Evolutionary conservation across 2,329 filamentous ascomycete genomes (phyloP), one percentile per base, ranked within the genome.

Genomic region (Aureobasidium sp.): DNA sequence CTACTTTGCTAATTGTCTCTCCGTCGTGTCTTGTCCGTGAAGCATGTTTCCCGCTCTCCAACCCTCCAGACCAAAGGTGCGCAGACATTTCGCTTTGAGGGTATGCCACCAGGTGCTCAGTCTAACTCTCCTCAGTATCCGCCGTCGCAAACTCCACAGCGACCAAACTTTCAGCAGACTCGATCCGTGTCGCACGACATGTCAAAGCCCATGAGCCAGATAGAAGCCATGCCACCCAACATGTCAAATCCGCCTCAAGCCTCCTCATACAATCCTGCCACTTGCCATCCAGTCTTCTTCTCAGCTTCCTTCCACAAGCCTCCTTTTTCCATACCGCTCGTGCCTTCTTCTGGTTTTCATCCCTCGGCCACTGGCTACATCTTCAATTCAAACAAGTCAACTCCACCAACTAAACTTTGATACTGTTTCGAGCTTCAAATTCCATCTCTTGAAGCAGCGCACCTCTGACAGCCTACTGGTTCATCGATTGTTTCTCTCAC

Each of bases 241-340:
- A 64, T 34, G 29, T 34, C 61, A 39, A n/a, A 61, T 37, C 21
- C 42, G 6, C 61, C 61, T 4, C 9, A 50, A 16, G 30, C 68
- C 9, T 50, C 61, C 11, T 16, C 66, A 5, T 82, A 81, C 69
- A 80, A 88, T 70, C 77, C 83, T 10, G 83, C 88, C 1, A 79
- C 78, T 42, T 76, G 83, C 30, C 89, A 92, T 66, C 89, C 89
- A 0, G 88, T 90, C 1, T 92, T 92, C 75, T 91, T 91, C 75
- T 88, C 87, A 0, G 77, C 83, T 34, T 79, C 79, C 57, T 74
- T 90, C 55, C 81, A 81, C 62, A 82, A 80, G 67, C 78, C 81
- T 3, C 81, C 84, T 5, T 76, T 79, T 27, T 70, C 75, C 0
- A 67, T 78, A 62, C 74, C 73, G 13, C 65, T 72, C 16, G 64